Base-by-base conservation (phyloP, 768 basidiomycete species). In the Imleria badia region DNA sequence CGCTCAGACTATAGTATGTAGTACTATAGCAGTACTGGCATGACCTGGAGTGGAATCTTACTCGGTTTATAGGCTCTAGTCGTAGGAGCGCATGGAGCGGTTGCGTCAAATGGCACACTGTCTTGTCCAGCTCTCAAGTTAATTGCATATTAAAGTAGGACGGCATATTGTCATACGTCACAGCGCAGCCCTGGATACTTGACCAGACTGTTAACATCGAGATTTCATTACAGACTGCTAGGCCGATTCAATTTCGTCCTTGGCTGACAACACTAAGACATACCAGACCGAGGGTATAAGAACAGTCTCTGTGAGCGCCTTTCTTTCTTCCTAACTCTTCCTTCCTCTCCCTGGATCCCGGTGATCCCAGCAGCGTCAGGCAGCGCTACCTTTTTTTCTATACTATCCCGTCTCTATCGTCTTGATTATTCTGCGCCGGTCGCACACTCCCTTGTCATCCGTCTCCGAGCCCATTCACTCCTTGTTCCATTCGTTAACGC, bases 291-390 rank as follows among this genome's bases (percentile, higher is more conserved):
- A 39, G 35, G 34, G 59, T 68, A 69, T 67, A 68, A 68, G 47
- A 60, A 36, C 41, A 6, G 33, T 40, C 47, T 12, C 45, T 20
- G 51, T 52, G 50, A 52, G 57, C 51, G 39, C 22, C 23, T 39
- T 29, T 60, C 58, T 56, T 61, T 62, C 67, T 72, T 73, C 68
- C 60, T 67, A 68, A 71, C 71, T 67, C 71, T 64, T 66, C 63
- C 69, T 69, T 67, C 71, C 59, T 54, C 56, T 74, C 56, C 59
- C 58, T 66, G 65, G 82, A 75, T 83, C 83, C 83, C 64, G 81
- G 83, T 74, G 83, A 78, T 83, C 80, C 60, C 58, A 52, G 20
- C 43, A 54, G 53, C 55, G 47, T 60, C 56, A 57, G 59, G 56
- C 33, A 58, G 42, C 56, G 56, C 59, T 38, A 40, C 20, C 38